Conservation (phyloP, 371 early-diverging fungal species). For the Fennellomyces sp. region DNA sequence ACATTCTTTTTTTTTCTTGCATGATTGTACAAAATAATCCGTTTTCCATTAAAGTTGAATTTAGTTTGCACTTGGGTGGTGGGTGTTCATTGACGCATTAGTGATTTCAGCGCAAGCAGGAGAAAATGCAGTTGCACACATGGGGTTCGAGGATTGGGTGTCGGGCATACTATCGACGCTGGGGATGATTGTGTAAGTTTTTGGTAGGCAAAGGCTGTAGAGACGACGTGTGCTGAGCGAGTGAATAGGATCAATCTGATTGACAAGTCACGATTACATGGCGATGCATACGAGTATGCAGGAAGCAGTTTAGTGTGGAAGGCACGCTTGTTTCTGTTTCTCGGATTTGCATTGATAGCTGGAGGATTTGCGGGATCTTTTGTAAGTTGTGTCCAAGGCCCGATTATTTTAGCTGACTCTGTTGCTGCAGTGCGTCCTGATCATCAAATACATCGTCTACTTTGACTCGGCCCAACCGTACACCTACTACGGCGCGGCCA, state of each 20-base stretch:
- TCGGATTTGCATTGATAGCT: conserved; percentile 80
- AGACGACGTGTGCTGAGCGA: neutral
- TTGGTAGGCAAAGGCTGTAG: no score
- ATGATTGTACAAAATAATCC: no score
- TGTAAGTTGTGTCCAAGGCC: conserved; percentile 43
- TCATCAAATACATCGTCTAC: conserved; percentile 68
- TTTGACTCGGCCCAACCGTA: conserved; percentile 61
- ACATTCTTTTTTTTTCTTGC: conserved; percentile 6
- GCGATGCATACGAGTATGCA: conserved; percentile 50
- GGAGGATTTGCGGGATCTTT: conserved; percentile 78
- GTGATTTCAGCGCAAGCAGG: conserved; percentile 42
- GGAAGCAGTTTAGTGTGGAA: conserved; percentile 62
- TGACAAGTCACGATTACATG: conserved; percentile 59
- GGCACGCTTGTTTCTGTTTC: conserved; percentile 74
- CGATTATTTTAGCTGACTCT: neutral
- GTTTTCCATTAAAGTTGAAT: no score
- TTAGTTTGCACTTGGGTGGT: conserved; percentile 86
- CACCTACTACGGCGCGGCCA: conserved; percentile 70
- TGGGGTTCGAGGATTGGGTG: conserved; percentile 82
- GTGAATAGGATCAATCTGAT: conserved; percentile 55
- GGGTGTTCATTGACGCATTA: conserved; percentile 80
- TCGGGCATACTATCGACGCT: conserved; percentile 78
- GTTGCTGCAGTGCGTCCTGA: conserved; percentile 62
- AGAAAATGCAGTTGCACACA: conserved; percentile 27
- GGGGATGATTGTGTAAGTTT: conserved; percentile 75